Conservation (phyloP, 2,329 filamentous ascomycete genomes). For the Colletotrichum nymphaeae region DNA sequence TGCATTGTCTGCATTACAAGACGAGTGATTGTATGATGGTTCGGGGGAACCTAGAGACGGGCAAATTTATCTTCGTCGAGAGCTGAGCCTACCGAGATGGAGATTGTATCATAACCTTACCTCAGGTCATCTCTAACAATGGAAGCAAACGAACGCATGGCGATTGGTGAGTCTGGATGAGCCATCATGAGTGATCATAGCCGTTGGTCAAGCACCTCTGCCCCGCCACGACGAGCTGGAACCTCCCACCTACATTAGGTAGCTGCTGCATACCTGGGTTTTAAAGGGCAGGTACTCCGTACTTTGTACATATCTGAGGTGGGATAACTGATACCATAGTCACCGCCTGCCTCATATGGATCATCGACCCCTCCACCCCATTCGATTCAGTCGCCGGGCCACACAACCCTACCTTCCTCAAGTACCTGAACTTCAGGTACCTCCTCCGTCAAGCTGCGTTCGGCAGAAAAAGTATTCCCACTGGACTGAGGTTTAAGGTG, state of each 20-base stretch:
- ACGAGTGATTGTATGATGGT: background rate
- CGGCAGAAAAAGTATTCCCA: conserved; percentile 5
- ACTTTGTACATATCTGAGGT: background rate
- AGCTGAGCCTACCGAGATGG: background rate
- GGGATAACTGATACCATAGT: background rate
- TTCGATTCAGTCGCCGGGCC: conserved; percentile 4
- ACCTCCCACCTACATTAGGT: too few species aligned
- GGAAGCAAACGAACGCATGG: background rate
- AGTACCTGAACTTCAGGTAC: background rate
- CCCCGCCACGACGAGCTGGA: background rate
- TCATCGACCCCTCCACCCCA: conserved; percentile 12
- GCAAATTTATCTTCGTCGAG: background rate
- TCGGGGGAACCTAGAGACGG: background rate
- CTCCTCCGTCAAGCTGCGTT: background rate
- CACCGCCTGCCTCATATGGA: conserved; percentile 11
- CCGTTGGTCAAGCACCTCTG: background rate
- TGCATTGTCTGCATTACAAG: background rate
- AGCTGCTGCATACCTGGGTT: background rate
- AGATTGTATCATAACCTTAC: too few species aligned
- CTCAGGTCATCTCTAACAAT: background rate
- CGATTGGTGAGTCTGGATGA: background rate
- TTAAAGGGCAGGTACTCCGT: background rate
- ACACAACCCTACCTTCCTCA: conserved; percentile 14
- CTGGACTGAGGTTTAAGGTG: background rate
- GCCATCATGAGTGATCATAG: background rate